These are phyloP conservation scores for Cladosporium oxysporum DNA, from an alignment of 2,329 filamentous ascomycete genomes.

Conservation along the genomic window DNA sequence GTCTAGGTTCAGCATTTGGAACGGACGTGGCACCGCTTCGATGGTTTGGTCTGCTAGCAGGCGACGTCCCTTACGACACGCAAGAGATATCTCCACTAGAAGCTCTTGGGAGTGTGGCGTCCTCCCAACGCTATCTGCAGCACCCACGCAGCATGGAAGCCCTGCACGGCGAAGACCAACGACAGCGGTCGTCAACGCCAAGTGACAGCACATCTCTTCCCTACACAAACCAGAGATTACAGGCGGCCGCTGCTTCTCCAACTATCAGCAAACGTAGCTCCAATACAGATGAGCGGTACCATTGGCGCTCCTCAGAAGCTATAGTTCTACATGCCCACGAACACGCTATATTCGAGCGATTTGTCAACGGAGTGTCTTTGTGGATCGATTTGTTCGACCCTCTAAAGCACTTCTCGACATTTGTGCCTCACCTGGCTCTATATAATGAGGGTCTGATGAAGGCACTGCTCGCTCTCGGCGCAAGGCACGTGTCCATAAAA, in stretches of 20 bases:
- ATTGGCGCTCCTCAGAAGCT: constrained; percentile 31
- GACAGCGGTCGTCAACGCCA: background rate
- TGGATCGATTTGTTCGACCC: constrained; percentile 51
- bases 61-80: constrained; percentile 40
- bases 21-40: constrained; percentile 48
- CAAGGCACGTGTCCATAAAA: constrained; percentile 53
- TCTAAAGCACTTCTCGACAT: constrained; percentile 41
- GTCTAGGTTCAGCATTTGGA: constrained; percentile 33
- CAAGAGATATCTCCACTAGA: constrained; percentile 29
- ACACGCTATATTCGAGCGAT: constrained; percentile 43
- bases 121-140: constrained; percentile 28
- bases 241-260: background rate
- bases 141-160: constrained; percentile 22
- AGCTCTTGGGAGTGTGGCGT: constrained; percentile 28
- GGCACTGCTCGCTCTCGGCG: constrained; percentile 58
- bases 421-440: constrained; percentile 46
- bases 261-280: background rate
- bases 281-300: constrained; percentile 27
- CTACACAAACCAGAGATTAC: constrained; percentile 1
- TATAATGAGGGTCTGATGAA: constrained; percentile 60
- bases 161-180: background rate
- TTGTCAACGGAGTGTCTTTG: constrained; percentile 40
- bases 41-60: constrained; percentile 52
- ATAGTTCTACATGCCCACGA: constrained; percentile 40
- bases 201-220: background rate